Evolutionary conservation across 2,329 filamentous ascomycete genomes (phyloP).

Genomic region (Ilyonectria destructans): DNA sequence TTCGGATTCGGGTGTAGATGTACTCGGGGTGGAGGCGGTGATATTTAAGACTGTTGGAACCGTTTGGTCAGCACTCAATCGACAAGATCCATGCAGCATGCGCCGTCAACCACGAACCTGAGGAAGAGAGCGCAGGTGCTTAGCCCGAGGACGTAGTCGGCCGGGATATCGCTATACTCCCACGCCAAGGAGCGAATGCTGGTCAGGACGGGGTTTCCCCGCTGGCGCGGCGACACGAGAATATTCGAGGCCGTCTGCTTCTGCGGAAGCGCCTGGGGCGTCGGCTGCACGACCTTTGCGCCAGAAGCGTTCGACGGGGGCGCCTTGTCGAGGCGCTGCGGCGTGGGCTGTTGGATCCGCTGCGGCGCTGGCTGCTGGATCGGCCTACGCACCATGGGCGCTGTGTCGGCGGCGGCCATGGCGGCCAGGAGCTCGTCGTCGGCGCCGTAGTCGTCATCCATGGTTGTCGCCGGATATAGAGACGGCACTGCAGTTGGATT

Average conservation of each 20-base stretch:
- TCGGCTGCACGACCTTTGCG: constrained; percentile 85
- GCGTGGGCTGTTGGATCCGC: constrained; percentile 64
- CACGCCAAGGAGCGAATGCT: constrained; percentile 87
- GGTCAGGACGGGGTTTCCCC: constrained; percentile 93
- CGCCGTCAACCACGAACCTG: constrained; percentile 59
- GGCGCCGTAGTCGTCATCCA: constrained; percentile 72
- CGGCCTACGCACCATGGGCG: constrained; percentile 44
- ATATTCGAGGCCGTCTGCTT: constrained; percentile 81
- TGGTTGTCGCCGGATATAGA: constrained; percentile 36
- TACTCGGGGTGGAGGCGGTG: constrained; percentile 98
- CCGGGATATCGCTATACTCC: constrained; percentile 98
- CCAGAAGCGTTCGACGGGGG: constrained; percentile 59
- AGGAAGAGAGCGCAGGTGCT: constrained; percentile 95
- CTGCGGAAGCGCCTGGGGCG: constrained; percentile 85
- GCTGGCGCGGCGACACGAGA: constrained; percentile 91
- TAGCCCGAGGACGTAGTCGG: constrained; percentile 90
- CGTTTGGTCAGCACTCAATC: constrained; percentile 10
- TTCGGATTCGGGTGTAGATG: constrained; percentile 92
- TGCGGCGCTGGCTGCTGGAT: constrained; percentile 61
- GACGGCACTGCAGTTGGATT: neutral
- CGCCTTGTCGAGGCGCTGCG: constrained; percentile 70
- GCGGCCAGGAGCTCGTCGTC: constrained; percentile 72
- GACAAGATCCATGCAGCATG: neutral
- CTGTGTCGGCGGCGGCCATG: constrained; percentile 66
- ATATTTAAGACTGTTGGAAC: constrained; percentile 85